phyloP scores from a whole-genome alignment of 2,329 filamentous ascomycete genomes.

The Beauveria sp. region DNA sequence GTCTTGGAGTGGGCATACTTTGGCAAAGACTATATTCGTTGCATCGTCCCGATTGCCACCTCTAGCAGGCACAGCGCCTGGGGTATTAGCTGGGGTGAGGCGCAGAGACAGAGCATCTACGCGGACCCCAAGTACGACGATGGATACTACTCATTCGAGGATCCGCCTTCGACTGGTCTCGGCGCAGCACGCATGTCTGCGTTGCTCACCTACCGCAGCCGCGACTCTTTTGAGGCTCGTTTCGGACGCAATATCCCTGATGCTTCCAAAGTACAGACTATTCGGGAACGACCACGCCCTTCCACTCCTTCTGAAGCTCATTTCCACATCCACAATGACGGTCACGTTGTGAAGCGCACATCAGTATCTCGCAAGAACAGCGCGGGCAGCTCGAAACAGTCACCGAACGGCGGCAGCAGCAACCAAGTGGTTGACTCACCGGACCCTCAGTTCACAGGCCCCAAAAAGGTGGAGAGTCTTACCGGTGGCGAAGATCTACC shows the following conservation, averaged over 20 bases:
- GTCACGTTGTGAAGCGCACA: constrained; percentile 56
- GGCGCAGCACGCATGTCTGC: constrained; percentile 96
- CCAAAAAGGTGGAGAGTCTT: constrained; percentile 39
- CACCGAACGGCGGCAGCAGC: constrained; percentile 22
- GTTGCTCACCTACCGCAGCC: constrained; percentile 88
- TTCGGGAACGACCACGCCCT: constrained; percentile 58
- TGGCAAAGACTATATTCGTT: constrained; percentile 75
- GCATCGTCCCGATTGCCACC: constrained; percentile 76
- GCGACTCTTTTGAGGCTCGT: constrained; percentile 91
- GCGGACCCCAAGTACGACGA: constrained; percentile 98
- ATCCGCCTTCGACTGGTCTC: constrained; percentile 79
- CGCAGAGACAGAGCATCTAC: constrained; percentile 89
- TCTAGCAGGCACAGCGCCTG: constrained; percentile 80
- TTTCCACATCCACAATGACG: constrained; percentile 77
- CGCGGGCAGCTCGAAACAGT: constrained; percentile 18
- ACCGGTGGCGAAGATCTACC: constrained; percentile 44
- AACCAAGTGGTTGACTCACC: constrained; percentile 19
- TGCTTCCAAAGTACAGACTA: constrained; percentile 72
- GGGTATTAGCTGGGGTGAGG: constrained; percentile 88
- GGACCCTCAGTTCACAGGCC: constrained; percentile 65
- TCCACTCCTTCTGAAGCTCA: constrained; percentile 62
- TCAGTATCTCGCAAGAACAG: constrained; percentile 42
- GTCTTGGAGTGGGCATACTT: constrained; percentile 90
- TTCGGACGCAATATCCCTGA: constrained; percentile 93
- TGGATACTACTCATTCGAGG: constrained; percentile 83